These are phyloP conservation scores for Xylaria sp. DNA, from an alignment of 2,329 filamentous ascomycete species.

Conservation along the genomic window DNA sequence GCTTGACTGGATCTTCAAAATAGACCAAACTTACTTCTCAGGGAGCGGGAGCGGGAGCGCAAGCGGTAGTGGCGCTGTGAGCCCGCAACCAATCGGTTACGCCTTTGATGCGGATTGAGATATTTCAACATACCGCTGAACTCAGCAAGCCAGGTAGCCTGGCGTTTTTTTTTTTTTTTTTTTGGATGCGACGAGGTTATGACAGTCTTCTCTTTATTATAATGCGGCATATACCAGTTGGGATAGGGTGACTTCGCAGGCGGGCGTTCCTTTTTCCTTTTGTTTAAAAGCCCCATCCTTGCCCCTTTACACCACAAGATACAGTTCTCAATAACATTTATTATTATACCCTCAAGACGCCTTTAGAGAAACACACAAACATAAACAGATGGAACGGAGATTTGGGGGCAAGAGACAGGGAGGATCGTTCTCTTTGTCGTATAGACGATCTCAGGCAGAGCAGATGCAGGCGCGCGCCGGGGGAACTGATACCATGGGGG, in stretches of 20 bases:
- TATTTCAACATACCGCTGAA: constrained; percentile 9
- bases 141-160: constrained; percentile 6
- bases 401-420: neutral
- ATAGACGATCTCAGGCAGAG: constrained; percentile 11
- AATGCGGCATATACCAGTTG: constrained; percentile 28
- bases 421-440: constrained; percentile 12
- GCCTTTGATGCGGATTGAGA: constrained; percentile 25
- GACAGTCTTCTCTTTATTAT: constrained; percentile 25
- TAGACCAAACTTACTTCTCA: constrained; percentile 76
- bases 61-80: constrained; percentile 43
- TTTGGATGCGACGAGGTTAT: constrained; percentile 28
- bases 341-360: constrained; percentile 20
- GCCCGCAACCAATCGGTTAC: constrained; percentile 38
- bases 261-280: constrained; percentile 20
- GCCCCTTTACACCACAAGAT: constrained; percentile 8
- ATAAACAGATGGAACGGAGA: neutral
- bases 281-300: constrained; percentile 25
- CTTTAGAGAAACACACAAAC: constrained; percentile 6
- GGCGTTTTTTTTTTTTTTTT: no score
- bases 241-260: constrained; percentile 23
- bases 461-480: constrained; percentile 2
- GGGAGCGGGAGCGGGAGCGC: constrained; percentile 49
- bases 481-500: constrained; percentile 14
- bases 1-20: constrained; percentile 93
- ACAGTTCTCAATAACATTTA: constrained; percentile 10